A percentile compares a stretch with the other conserved stretches of the same genome.
Evolutionary conservation across 208 protist species (phyloP).

Genomic region (Leishmania aethiopica): DNA sequence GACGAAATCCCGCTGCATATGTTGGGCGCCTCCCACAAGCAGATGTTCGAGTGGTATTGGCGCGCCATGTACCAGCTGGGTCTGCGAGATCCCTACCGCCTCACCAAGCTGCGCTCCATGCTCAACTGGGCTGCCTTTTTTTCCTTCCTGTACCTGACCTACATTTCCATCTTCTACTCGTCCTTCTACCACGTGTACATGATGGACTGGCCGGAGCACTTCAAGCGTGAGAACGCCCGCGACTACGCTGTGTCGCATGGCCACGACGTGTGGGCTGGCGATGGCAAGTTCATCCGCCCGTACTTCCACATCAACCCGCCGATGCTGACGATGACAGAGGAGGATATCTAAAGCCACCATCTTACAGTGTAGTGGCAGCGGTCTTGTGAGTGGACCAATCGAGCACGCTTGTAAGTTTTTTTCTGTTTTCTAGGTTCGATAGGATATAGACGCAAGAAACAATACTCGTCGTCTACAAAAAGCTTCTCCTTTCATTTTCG

Average conservation of each 20-base stretch:
- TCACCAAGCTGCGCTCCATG: constrained; percentile 74
- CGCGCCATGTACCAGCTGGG: constrained; percentile 80
- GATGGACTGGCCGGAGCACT: constrained; percentile 79
- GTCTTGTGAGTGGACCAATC: background rate
- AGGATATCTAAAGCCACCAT: constrained; percentile 59
- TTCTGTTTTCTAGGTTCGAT: background rate
- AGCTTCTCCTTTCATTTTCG: background rate
- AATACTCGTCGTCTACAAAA: background rate
- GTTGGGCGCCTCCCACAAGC: constrained; percentile 63
- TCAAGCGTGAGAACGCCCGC: constrained; percentile 78
- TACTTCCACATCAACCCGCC: constrained; percentile 91
- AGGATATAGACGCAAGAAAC: background rate
- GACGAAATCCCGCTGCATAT: constrained; percentile 83
- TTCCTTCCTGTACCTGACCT: constrained; percentile 73
- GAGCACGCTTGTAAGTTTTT: background rate
- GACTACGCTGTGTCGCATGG: constrained; percentile 78
- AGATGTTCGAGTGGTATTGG: constrained; percentile 84
- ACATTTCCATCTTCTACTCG: constrained; percentile 74
- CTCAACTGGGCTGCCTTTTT: constrained; percentile 72
- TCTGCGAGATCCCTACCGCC: constrained; percentile 63
- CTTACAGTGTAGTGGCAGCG: background rate
- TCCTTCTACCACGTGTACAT: constrained; percentile 79
- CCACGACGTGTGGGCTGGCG: constrained; percentile 79
- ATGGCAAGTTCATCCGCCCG: constrained; percentile 87
- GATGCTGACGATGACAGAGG: constrained; percentile 87